Evolutionary conservation across 2,329 filamentous ascomycete species (phyloP).

Genomic region (Phialophora macrospora): DNA sequence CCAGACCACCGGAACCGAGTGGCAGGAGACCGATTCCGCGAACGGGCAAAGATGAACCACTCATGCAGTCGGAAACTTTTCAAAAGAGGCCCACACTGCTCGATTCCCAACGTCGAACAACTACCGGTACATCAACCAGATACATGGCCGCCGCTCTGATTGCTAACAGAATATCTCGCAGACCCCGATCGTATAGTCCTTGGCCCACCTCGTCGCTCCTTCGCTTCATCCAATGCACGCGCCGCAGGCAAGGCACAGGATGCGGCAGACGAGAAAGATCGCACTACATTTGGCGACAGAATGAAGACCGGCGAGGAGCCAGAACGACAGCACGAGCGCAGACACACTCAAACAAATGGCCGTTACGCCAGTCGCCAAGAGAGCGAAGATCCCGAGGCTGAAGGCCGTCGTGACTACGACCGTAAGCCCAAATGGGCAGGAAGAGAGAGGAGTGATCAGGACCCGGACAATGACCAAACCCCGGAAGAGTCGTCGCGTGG

Average conservation of each 20-base stretch:
- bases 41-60: slow-evolving; percentile 32
- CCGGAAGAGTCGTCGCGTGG: slow-evolving; percentile 26
- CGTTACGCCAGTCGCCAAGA: slow-evolving; percentile 28
- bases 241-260: slow-evolving; percentile 49
- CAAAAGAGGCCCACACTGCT: slow-evolving; percentile 48
- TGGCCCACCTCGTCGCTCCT: slow-evolving; percentile 80
- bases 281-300: slow-evolving; percentile 25
- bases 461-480: slow-evolving; percentile 27
- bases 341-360: slow-evolving; percentile 30
- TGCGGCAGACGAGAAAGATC: slow-evolving; percentile 24
- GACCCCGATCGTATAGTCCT: slow-evolving; percentile 78
- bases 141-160: slow-evolving; percentile 32
- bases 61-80: slow-evolving; percentile 32
- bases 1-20: slow-evolving; percentile 50
- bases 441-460: slow-evolving; percentile 35
- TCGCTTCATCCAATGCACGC: slow-evolving; percentile 72
- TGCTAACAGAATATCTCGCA: slow-evolving; percentile 42
- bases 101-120: slow-evolving; percentile 54
- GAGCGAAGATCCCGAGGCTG: slow-evolving; percentile 26
- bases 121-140: slow-evolving; percentile 49
- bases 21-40: slow-evolving; percentile 39
- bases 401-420: slow-evolving; percentile 34
- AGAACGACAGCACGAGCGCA: slow-evolving; percentile 22
- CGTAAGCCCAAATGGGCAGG: slow-evolving; percentile 35
- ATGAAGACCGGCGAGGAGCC: slow-evolving; percentile 24